Conservation (phyloP, 2,329 filamentous ascomycete species). For the Ceratocystis colombiana region DNA sequence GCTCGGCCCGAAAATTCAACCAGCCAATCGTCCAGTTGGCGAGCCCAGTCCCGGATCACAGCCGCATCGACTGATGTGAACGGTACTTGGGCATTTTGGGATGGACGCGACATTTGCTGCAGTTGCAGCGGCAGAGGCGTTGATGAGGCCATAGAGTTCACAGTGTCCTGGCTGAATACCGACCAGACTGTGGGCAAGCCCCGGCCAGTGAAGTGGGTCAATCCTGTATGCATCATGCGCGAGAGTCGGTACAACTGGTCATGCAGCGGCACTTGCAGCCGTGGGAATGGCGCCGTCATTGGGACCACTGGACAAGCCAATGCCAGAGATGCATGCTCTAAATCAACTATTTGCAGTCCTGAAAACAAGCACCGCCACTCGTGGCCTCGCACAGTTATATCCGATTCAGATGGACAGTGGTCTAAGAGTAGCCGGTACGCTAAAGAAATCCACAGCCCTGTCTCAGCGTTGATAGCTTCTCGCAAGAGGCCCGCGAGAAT, state of each 20-base stretch:
- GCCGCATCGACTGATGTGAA: slow-evolving; percentile 36
- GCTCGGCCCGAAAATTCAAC: slow-evolving; percentile 33
- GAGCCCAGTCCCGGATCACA: slow-evolving; percentile 37
- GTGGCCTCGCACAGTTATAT: slow-evolving; percentile 28
- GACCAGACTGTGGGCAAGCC: slow-evolving; percentile 38
- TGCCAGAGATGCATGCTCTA: slow-evolving; percentile 38
- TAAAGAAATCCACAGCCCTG: slow-evolving; percentile 38
- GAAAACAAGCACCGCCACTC: slow-evolving; percentile 37
- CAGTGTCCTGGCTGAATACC: slow-evolving; percentile 29
- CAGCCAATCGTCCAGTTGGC: slow-evolving; percentile 37
- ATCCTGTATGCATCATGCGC: slow-evolving; percentile 38
- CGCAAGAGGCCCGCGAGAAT: slow-evolving; percentile 36
- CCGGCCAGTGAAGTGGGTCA: slow-evolving; percentile 37
- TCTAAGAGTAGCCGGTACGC: slow-evolving; percentile 37
- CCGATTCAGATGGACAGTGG: slow-evolving; percentile 35
- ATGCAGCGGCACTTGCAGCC: slow-evolving; percentile 33
- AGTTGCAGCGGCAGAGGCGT: slow-evolving; percentile 17
- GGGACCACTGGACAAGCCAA: slow-evolving; percentile 37
- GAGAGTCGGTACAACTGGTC: slow-evolving; percentile 37
- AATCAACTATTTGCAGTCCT: slow-evolving; percentile 36
- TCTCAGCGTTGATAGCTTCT: slow-evolving; percentile 37
- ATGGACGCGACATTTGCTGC: slow-evolving; percentile 19
- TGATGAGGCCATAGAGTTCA: slow-evolving; percentile 12
- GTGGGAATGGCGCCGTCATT: slow-evolving; percentile 33
- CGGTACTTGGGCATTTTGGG: slow-evolving; percentile 21